These are phyloP conservation scores for Hura crepitans DNA, from an alignment of 441 rosid genomes.

Conservation along the genomic window DNA sequence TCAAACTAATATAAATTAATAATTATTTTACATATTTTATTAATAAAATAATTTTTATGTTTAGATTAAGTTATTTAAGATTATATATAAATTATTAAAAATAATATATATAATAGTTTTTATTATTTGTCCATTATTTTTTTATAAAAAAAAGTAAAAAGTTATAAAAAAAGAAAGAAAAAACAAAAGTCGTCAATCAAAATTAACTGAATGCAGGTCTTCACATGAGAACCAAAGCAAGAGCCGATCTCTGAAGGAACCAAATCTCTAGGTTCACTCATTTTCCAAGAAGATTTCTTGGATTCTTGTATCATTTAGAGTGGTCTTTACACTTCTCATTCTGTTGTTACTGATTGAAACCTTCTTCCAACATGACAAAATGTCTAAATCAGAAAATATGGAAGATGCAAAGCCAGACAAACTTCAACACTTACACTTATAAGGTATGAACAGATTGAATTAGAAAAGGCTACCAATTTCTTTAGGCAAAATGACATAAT, in stretches of 20 bases:
- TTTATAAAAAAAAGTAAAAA: no score
- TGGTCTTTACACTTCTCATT: slow-evolving; percentile 33
- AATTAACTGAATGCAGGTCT: no score
- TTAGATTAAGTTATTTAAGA: no score
- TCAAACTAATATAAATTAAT: no score
- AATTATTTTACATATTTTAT: no score
- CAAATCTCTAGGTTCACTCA: slow-evolving; percentile 32
- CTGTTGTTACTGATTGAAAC: slow-evolving; percentile 31
- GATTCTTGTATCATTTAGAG: slow-evolving; percentile 45
- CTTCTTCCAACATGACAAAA: slow-evolving; percentile 30
- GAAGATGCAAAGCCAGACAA: slow-evolving; percentile 40
- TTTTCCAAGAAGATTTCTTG: slow-evolving; percentile 40
- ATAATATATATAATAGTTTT: no score
- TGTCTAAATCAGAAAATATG: slow-evolving; percentile 21
- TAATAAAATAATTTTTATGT: no score
- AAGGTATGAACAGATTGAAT: slow-evolving; percentile 50
- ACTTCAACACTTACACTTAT: slow-evolving; percentile 41
- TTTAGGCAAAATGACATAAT: slow-evolving; percentile 53
- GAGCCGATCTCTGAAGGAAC: slow-evolving; percentile 66
- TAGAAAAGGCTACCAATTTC: slow-evolving; percentile 57
- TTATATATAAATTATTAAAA: no score
- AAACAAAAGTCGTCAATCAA: no score
- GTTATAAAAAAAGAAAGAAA: no score
- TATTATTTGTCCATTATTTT: no score
- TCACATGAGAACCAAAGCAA: no score